A percentile compares a stretch with the other conserved stretches of the same genome.
Evolutionary conservation across 495 filamentous ascomycete species (phyloP).

Genomic region (Amniculicola lignicola): DNA sequence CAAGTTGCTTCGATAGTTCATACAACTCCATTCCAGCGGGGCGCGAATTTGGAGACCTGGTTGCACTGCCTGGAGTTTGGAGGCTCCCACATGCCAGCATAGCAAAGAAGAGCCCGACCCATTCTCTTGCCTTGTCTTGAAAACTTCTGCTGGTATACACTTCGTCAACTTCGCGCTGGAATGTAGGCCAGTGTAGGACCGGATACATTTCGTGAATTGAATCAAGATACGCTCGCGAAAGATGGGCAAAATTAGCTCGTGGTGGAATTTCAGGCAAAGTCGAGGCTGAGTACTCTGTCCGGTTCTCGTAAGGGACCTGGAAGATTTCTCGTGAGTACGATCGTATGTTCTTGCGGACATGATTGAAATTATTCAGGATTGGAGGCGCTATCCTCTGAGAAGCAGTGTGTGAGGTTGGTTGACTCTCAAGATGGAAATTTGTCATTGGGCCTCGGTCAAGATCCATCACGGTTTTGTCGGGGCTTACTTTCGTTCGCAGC

Average conservation of each 20-base stretch:
- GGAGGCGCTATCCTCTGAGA: slow-evolving; percentile 40
- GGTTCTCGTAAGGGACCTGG: slow-evolving; percentile 46
- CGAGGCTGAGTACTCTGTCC: slow-evolving; percentile 41
- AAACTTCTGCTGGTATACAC: slow-evolving; percentile 69
- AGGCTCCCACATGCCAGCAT: slow-evolving; percentile 81
- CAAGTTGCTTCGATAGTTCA: slow-evolving; percentile 63
- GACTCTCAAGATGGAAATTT: slow-evolving; percentile 59
- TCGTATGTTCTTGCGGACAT: slow-evolving; percentile 68
- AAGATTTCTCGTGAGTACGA: slow-evolving; percentile 74
- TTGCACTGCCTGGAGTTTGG: slow-evolving; percentile 60
- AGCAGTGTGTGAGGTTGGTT: neutral
- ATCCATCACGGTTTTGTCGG: slow-evolving; percentile 51
- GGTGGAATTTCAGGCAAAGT: slow-evolving; percentile 66
- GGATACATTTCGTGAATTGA: slow-evolving; percentile 77
- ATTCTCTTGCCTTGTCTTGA: slow-evolving; percentile 63
- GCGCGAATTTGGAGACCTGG: slow-evolving; percentile 47
- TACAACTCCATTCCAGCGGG: slow-evolving; percentile 65
- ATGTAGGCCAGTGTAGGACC: slow-evolving; percentile 85
- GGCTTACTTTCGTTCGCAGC: slow-evolving; percentile 59
- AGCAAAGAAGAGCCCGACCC: slow-evolving; percentile 79
- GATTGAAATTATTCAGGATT: slow-evolving; percentile 63
- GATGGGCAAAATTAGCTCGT: slow-evolving; percentile 65
- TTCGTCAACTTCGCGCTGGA: slow-evolving; percentile 70
- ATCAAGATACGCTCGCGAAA: slow-evolving; percentile 72
- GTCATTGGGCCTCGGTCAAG: slow-evolving; percentile 51